A percentile compares a stretch with the other conserved stretches of the same genome.
Conservation (phyloP, 1,284 basidiomycete genomes). For the Boletellus deceptivus region DNA sequence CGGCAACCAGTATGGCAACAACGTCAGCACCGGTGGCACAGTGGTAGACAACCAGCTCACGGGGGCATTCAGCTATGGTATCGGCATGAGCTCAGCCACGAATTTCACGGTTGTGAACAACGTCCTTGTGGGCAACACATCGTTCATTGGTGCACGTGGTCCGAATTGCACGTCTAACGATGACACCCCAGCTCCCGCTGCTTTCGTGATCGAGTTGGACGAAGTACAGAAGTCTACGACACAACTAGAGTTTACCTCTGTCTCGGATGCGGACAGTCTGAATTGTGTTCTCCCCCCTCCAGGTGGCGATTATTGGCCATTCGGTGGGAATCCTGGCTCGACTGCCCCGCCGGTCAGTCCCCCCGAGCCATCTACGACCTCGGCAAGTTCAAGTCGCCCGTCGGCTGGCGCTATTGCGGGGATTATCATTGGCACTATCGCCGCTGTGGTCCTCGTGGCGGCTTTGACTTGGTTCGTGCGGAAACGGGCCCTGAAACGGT, state of each 20-base stretch:
- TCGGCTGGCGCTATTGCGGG: conserved; percentile 43
- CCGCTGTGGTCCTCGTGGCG: conserved; percentile 45
- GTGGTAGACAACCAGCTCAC: conserved; percentile 67
- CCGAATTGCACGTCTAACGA: conserved; percentile 63
- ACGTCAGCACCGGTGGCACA: conserved; percentile 58
- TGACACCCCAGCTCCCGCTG: conserved; percentile 48
- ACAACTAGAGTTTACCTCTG: conserved; percentile 52
- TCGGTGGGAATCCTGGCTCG: conserved; percentile 49
- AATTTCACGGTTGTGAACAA: conserved; percentile 72
- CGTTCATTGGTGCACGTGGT: conserved; percentile 72
- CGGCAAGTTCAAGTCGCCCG: conserved; percentile 24
- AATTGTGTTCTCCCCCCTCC: conserved; percentile 66
- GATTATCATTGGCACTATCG: conserved; percentile 53
- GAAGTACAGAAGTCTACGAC: conserved; percentile 42
- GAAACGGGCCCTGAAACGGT: conserved; percentile 41
- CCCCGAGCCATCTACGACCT: conserved; percentile 14
- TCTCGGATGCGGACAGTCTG: conserved; percentile 54
- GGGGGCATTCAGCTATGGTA: conserved; percentile 71
- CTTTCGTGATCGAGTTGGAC: conserved; percentile 58
- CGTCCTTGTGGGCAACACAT: conserved; percentile 64
- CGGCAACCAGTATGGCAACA: conserved; percentile 55
- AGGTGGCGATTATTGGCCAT: conserved; percentile 73
- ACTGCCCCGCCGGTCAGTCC: conserved; percentile 14
- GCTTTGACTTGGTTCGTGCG: conserved; percentile 49
- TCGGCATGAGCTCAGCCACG: conserved; percentile 61